Conservation (phyloP, 2,329 filamentous ascomycete genomes). For the Aspergillus calidoustus region DNA sequence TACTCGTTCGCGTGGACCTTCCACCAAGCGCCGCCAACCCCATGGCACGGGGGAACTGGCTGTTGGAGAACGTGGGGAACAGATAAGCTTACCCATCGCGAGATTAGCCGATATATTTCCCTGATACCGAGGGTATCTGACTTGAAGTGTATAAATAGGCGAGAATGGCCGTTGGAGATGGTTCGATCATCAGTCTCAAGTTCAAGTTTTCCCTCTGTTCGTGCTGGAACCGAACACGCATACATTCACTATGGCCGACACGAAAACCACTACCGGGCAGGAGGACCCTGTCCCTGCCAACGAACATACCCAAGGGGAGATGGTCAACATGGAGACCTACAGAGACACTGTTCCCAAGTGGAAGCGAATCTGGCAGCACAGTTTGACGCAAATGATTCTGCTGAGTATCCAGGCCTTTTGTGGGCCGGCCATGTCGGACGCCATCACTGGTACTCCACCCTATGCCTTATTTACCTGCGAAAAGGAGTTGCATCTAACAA, state of each 20-base stretch:
- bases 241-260: neutral
- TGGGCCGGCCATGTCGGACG: slow-evolving; percentile 48
- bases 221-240: no score
- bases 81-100: neutral
- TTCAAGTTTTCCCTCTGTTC: no score
- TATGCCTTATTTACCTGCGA: neutral
- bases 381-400: slow-evolving; percentile 56
- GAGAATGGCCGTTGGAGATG: neutral
- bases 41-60: neutral
- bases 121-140: neutral
- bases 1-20: neutral
- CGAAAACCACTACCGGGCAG: neutral
- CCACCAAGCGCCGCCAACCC: neutral
- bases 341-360: slow-evolving; percentile 38
- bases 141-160: neutral
- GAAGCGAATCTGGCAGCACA: slow-evolving; percentile 53
- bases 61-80: neutral
- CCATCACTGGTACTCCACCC: slow-evolving; percentile 38
- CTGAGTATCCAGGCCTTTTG: slow-evolving; percentile 54
- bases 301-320: neutral
- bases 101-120: neutral
- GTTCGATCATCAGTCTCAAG: neutral
- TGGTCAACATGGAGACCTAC: slow-evolving; percentile 38
- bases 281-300: neutral
- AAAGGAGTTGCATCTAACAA: neutral